Percentiles rank a stretch among this genome's conserved stretches.
Conservation (phyloP, 306 rosid genomes). For the Arachis hypogaea region DNA sequence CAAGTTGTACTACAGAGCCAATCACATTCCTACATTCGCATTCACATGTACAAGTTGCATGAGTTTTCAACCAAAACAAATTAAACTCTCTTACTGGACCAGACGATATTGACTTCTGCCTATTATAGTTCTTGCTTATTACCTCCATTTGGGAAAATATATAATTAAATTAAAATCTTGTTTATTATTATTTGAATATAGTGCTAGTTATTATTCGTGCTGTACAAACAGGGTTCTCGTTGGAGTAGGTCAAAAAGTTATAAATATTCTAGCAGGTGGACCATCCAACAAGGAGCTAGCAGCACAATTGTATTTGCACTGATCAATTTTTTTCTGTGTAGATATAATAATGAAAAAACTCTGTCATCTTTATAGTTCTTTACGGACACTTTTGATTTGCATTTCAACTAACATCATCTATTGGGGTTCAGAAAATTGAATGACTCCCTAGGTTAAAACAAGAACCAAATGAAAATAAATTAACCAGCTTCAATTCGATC, state of each 20-base stretch:
- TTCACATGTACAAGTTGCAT: constrained; percentile 30
- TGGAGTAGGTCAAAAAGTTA: constrained; percentile 48
- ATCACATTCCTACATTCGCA: too few species aligned
- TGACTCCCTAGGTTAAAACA: background rate
- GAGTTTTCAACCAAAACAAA: background rate
- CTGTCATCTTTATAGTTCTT: background rate
- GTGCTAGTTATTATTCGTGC: constrained; percentile 32
- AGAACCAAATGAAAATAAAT: too few species aligned
- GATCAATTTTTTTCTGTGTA: too few species aligned
- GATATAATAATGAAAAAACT: too few species aligned
- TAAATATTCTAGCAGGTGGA: constrained; percentile 26
- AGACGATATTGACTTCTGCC: constrained; percentile 30
- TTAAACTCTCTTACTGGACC: background rate
- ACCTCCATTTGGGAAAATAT: background rate
- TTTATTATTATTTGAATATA: too few species aligned
- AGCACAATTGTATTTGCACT: background rate
- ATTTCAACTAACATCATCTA: constrained; percentile 23
- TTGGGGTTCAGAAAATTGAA: constrained; percentile 35
- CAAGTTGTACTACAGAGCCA: constrained; percentile 27
- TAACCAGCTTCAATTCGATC: too few species aligned
- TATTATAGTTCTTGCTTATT: too few species aligned
- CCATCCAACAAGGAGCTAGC: constrained; percentile 19
- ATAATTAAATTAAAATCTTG: too few species aligned
- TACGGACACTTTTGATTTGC: background rate
- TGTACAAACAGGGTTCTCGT: constrained; percentile 37